Base-by-base conservation (phyloP, 139 green algal genomes). In the Picochlorum sp. region DNA sequence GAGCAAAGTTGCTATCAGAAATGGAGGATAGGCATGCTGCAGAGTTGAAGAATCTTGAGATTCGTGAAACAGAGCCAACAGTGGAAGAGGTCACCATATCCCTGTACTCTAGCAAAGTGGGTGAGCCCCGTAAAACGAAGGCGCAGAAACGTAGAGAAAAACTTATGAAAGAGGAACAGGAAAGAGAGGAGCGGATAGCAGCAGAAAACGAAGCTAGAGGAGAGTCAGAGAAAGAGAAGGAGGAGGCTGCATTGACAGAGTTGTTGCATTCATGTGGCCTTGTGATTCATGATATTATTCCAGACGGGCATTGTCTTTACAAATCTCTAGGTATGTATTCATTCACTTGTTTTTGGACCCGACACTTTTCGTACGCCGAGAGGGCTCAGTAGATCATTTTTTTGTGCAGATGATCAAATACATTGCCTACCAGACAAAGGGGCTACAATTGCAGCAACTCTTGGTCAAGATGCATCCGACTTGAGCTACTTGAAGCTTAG, bases 291-390 rank as follows among this genome's bases (percentile, higher is more conserved):
- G 85, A 92, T 28, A 93, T 97, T 56, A 68, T 80, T 68, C 77
- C 92, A 9, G 92, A 98, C 62, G 92, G 92, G 1, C 86, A 98
- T 83, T 98, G 92, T 76, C 60, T 98, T 68, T 98, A 94, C 77
- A 81, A 86, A 21, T 80, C 90, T 0, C 2, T 54, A 21, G 47
- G 47, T 54, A 54, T 3, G 15, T 18, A 13, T 62, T 20, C n/a
- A n/a, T n/a, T n/a, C 6, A 34, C 0, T 62, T 45, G 6, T 45
- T 62, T 44, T 13, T 21, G 14, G 1, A 0, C 14, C 14, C 3
- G 14, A 51, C 16, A 14, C 16, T 61, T 61, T 61, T 61, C 26
- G 15, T 18, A 54, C 15, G 54, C 56, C 11, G 52, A 62, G 6
- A 13, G 49, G 18, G n/a, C 56, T 62, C 10, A 34, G 2, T 20